A percentile compares a stretch with the other conserved stretches of the same genome.
These are phyloP conservation scores for Dichomitus squalens DNA, from an alignment of 1,284 basidiomycete species.

Conservation along the genomic window DNA sequence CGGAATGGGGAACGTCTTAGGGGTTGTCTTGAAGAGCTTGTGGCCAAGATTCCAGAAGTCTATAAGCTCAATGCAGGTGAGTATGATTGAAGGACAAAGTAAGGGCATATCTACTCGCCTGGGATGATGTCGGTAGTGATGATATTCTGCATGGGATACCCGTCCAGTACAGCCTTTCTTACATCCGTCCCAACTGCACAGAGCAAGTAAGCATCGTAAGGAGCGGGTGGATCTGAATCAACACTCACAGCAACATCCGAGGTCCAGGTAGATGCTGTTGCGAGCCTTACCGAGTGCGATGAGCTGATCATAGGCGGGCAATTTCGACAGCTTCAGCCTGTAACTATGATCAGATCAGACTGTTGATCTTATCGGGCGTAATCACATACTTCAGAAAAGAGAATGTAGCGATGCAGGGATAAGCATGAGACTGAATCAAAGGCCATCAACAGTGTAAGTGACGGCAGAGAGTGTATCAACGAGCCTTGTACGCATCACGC, in stretches of 20 bases:
- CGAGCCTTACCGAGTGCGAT: background rate
- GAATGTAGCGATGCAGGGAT: slow-evolving; percentile 1
- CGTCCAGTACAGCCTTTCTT: slow-evolving; percentile 15
- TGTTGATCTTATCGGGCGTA: too few species aligned
- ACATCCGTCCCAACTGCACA: background rate
- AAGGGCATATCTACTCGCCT: background rate
- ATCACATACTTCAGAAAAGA: background rate
- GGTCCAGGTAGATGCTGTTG: background rate
- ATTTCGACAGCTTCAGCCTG: background rate
- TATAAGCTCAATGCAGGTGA: background rate
- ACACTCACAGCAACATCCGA: slow-evolving; percentile 8
- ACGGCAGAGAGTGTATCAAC: background rate
- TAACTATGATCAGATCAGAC: background rate
- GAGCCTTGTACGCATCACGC: slow-evolving; percentile 21
- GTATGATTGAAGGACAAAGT: too few species aligned
- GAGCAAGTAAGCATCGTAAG: too few species aligned
- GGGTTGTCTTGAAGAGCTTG: slow-evolving; percentile 32
- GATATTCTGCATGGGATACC: slow-evolving; percentile 28
- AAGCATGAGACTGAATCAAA: background rate
- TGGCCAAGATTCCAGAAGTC: slow-evolving; percentile 37
- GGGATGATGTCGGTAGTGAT: slow-evolving; percentile 28
- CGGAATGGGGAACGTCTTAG: slow-evolving; percentile 42
- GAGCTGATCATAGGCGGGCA: background rate
- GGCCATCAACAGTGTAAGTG: background rate
- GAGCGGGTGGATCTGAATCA: too few species aligned